phyloP scores from a whole-genome alignment of 2,329 filamentous ascomycete genomes.

The Coniochaeta prunicola region DNA sequence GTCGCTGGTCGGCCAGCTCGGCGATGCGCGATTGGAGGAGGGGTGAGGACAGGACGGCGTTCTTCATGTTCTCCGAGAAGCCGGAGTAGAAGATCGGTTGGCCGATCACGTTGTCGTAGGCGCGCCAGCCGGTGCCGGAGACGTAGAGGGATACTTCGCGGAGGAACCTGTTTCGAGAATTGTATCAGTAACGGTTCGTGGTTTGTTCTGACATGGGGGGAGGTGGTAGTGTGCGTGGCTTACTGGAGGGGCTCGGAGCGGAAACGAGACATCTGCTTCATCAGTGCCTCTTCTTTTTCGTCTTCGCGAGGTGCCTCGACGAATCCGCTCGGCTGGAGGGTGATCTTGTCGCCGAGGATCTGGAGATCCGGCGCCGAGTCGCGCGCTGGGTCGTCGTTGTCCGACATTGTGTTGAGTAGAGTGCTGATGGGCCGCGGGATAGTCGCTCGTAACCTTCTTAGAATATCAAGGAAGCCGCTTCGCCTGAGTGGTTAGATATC shows the following conservation, averaged over 20 bases:
- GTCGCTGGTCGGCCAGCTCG: slow-evolving; percentile 66
- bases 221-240: slow-evolving; percentile 9
- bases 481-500: not conserved
- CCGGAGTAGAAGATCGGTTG: slow-evolving; percentile 91
- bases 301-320: slow-evolving; percentile 42
- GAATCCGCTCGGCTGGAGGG: slow-evolving; percentile 66
- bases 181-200: not conserved
- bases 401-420: slow-evolving; percentile 25
- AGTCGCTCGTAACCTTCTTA: not conserved
- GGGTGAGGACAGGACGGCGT: slow-evolving; percentile 64
- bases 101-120: slow-evolving; percentile 83
- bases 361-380: slow-evolving; percentile 66
- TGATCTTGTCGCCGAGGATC: slow-evolving; percentile 67
- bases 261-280: slow-evolving; percentile 83
- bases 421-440: slow-evolving; percentile 1
- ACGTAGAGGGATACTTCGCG: slow-evolving; percentile 91
- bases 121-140: slow-evolving; percentile 89
- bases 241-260: slow-evolving; percentile 59
- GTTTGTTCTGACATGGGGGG: slow-evolving; percentile 4
- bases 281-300: slow-evolving; percentile 60
- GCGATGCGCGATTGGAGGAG: slow-evolving; percentile 68
- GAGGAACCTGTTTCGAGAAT: slow-evolving; percentile 59
- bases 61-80: slow-evolving; percentile 86
- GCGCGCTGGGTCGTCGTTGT: slow-evolving; percentile 31
- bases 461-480: not conserved